These are phyloP conservation scores for Penicillium coffeae DNA, from an alignment of 495 filamentous ascomycete genomes.

Conservation along the genomic window DNA sequence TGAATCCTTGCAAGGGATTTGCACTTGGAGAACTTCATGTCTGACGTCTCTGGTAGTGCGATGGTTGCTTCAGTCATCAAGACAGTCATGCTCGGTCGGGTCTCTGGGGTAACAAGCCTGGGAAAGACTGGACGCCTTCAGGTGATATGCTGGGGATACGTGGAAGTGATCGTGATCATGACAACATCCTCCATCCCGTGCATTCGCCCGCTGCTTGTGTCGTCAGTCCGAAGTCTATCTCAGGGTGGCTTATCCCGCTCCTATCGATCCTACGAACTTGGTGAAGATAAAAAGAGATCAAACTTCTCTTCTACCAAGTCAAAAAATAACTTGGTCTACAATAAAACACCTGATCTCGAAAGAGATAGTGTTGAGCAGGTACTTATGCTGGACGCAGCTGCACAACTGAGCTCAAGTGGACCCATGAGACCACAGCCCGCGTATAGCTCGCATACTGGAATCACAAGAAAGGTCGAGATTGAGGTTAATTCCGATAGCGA, in stretches of 20 bases:
- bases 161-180: constrained; percentile 34
- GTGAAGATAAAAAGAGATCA: constrained; percentile 14
- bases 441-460: too few relatives aligned
- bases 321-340: constrained; percentile 8
- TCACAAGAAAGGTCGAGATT: too few relatives aligned
- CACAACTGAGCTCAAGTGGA: too few relatives aligned
- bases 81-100: constrained; percentile 32
- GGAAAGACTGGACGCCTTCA: constrained; percentile 24
- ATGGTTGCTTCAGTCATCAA: constrained; percentile 42
- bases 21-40: too few relatives aligned
- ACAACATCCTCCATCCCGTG: constrained; percentile 35
- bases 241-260: constrained; percentile 20
- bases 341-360: too few relatives aligned
- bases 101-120: constrained; percentile 32
- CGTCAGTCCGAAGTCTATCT: constrained; percentile 36
- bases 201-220: constrained; percentile 33
- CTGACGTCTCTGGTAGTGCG: constrained; percentile 24
- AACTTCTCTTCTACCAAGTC: constrained; percentile 12
- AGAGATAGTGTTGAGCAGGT: constrained; percentile 29
- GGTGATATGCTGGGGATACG: constrained; percentile 34
- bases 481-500: too few relatives aligned
- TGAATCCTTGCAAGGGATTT: not conserved
- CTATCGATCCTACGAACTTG: constrained; percentile 33
- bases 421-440: too few relatives aligned
- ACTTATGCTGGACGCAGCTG: too few relatives aligned